These are phyloP conservation scores for Liriodendron chinense DNA, from an alignment of 164 flowering plant species.

Conservation along the genomic window DNA sequence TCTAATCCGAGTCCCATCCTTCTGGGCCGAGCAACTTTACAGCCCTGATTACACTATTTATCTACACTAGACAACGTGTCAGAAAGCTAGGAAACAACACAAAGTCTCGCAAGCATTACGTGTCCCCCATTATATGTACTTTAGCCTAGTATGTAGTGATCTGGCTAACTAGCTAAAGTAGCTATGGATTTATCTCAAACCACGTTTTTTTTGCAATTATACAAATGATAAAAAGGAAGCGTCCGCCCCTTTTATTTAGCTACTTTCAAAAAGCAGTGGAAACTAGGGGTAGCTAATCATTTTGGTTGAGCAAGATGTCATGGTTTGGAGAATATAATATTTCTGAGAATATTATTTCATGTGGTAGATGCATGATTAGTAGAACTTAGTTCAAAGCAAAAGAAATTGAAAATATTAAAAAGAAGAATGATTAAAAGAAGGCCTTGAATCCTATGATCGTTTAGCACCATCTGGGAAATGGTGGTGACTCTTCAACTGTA, in stretches of 20 bases:
- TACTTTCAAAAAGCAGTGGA: conserved; percentile 1
- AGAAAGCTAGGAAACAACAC: no score
- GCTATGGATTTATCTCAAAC: neutral
- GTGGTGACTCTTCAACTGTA: no score
- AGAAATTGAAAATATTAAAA: neutral
- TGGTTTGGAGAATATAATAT: neutral
- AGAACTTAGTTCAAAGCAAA: neutral
- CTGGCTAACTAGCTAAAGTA: neutral
- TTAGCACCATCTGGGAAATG: no score
- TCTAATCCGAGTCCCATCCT: no score
- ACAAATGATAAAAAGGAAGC: neutral
- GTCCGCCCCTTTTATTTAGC: neutral
- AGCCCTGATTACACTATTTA: no score
- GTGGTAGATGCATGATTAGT: neutral
- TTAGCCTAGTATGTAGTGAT: neutral
- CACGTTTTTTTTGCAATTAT: neutral
- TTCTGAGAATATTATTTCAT: neutral
- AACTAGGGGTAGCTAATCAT: conserved; percentile 3
- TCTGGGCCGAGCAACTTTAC: no score
- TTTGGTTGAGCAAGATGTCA: neutral
- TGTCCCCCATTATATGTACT: neutral
- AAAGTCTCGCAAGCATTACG: neutral
- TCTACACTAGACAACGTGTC: no score
- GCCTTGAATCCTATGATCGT: no score
- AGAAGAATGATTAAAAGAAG: neutral